Evolutionary conservation across 164 flowering plant genomes (phyloP).

Genomic region (Magnolia changhungtana): DNA sequence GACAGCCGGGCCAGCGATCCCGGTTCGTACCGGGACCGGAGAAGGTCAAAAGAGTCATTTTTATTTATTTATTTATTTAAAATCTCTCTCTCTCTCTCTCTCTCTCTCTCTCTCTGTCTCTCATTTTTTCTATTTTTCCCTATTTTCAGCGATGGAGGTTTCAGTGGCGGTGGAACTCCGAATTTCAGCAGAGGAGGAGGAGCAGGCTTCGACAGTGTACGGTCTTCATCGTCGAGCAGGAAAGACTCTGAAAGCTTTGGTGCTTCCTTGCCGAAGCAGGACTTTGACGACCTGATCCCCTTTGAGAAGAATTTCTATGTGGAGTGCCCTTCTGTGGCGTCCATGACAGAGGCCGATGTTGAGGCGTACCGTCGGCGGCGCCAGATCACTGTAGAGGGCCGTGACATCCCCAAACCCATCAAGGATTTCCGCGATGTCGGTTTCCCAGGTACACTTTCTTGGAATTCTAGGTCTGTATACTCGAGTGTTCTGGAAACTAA

Average conservation of each 20-base stretch:
- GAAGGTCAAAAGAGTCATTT: slow-evolving; percentile 40
- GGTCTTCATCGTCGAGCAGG: slow-evolving; percentile 36
- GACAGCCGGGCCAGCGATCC: slow-evolving; percentile 90
- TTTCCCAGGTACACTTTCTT: slow-evolving; percentile 66
- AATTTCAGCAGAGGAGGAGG: slow-evolving; percentile 29
- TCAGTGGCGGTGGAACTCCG: slow-evolving; percentile 36
- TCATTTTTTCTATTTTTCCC: neutral
- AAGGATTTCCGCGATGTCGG: slow-evolving; percentile 65
- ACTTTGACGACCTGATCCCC: slow-evolving; percentile 79
- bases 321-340: slow-evolving; percentile 66
- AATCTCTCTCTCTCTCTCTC: neutral
- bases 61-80: neutral
- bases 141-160: slow-evolving; percentile 57
- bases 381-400: slow-evolving; percentile 92
- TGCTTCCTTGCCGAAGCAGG: slow-evolving; percentile 46
- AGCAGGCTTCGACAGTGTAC: slow-evolving; percentile 2
- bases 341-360: slow-evolving; percentile 82
- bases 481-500: neutral
- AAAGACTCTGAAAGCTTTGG: slow-evolving; percentile 41
- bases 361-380: slow-evolving; percentile 70
- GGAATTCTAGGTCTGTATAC: neutral
- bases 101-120: neutral
- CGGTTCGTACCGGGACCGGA: slow-evolving; percentile 84
- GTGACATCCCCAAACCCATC: slow-evolving; percentile 89
- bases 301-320: slow-evolving; percentile 95